These are phyloP conservation scores for Zopfochytrium polystomum DNA, from an alignment of 371 early-diverging fungal species.

Conservation along the genomic window DNA sequence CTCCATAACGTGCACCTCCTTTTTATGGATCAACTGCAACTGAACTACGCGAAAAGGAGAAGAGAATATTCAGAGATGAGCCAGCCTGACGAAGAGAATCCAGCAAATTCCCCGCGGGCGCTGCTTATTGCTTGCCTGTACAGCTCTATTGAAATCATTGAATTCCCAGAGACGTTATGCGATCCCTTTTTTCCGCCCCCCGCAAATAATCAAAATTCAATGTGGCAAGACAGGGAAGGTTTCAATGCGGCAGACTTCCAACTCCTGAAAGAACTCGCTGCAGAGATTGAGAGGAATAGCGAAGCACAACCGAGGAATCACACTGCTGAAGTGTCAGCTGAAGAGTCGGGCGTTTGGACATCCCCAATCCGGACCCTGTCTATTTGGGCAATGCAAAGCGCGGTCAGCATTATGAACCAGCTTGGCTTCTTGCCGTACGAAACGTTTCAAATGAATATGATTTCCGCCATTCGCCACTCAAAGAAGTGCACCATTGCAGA, in stretches of 20 bases:
- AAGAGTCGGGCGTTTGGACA: too few species aligned
- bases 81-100: not conserved
- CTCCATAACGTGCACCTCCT: not conserved
- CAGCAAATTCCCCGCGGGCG: not conserved
- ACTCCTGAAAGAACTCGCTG: not conserved
- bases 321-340: not conserved
- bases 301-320: not conserved
- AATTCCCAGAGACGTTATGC: not conserved
- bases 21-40: not conserved
- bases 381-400: not conserved
- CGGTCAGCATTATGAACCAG: not conserved
- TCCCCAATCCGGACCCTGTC: not conserved
- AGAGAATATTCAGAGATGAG: too few species aligned
- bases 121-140: not conserved
- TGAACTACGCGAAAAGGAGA: not conserved
- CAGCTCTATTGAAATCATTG: not conserved
- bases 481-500: not conserved
- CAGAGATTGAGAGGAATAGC: not conserved
- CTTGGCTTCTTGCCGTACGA: not conserved
- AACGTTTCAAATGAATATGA: not conserved
- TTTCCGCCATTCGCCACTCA: not conserved
- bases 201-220: not conserved
- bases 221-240: not conserved
- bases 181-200: not conserved
- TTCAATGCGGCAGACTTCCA: not conserved